These are phyloP conservation scores for Fistulifera pelliculosa DNA, from an alignment of 108 stramenopile genomes.

Conservation along the genomic window DNA sequence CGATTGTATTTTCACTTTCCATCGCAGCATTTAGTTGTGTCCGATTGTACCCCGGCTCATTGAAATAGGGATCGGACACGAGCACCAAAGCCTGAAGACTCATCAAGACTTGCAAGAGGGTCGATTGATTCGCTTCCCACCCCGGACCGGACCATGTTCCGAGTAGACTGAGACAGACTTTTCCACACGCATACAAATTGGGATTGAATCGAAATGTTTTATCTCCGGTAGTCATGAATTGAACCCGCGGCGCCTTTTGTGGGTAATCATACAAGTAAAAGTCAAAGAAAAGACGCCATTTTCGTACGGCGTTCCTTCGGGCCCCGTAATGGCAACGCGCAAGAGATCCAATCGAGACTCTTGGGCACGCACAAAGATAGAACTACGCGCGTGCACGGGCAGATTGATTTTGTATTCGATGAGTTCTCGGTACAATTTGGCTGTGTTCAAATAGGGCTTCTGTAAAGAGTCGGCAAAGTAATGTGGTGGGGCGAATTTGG, in stretches of 20 bases:
- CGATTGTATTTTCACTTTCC: constrained; percentile 38
- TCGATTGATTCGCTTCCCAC: constrained; percentile 62
- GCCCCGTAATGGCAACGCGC: constrained; percentile 50
- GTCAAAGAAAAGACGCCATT: constrained; percentile 86
- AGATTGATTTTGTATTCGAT: constrained; percentile 40
- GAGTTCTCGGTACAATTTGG: constrained; percentile 44
- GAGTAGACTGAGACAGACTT: constrained; percentile 60
- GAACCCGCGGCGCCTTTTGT: constrained; percentile 65
- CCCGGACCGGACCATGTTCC: constrained; percentile 78
- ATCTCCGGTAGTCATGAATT: constrained; percentile 82
- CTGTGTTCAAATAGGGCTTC: too few species aligned
- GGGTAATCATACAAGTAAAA: constrained; percentile 80
- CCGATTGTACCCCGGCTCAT: constrained; percentile 75
- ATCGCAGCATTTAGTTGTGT: constrained; percentile 21
- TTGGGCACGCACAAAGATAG: constrained; percentile 49
- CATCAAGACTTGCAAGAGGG: constrained; percentile 72
- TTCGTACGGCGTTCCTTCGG: constrained; percentile 83
- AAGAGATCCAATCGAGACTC: constrained; percentile 45
- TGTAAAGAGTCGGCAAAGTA: not conserved
- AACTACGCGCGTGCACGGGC: constrained; percentile 44
- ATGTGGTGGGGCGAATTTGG: not conserved
- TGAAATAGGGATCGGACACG: constrained; percentile 84
- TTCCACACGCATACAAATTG: constrained; percentile 78
- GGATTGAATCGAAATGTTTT: constrained; percentile 85
- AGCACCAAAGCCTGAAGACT: constrained; percentile 88